Base-by-base conservation (phyloP, 805 yeast species). In the Metschnikowia koreensis region DNA sequence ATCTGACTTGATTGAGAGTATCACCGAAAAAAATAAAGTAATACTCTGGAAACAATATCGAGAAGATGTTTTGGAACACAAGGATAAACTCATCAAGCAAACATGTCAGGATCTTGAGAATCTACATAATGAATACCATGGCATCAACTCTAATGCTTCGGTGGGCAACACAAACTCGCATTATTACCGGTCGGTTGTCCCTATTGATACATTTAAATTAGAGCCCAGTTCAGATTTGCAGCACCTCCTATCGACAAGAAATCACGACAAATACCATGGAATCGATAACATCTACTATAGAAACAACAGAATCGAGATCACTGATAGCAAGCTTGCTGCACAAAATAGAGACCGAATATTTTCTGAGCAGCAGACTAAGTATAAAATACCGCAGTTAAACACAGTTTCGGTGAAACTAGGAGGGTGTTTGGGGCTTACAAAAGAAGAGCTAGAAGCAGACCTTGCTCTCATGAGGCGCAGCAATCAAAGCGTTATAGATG, bases 1-100 rank as follows among this genome's bases (percentile, higher is more conserved):
- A 53, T 54, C 57, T 1, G 48, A 58, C 4, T 54, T 74, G 45
- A 55, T 66, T 1, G 56, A 60, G 7, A 48, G 53, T 10, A 56
- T 58, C 33, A 49, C 62, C 8, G 57, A 60, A 22, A 64, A 65
- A 8, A 63, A 70, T 40, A 58, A 65, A 22, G 52, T 52, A 3
- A 64, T 69, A 3, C 51, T 70, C n/a, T 74, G 78, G 78, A 61
- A 69, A 40, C 69, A 65, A 43, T 73, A 65, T 57, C 59, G 63
- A 38, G 56, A 52, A 17, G 59, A 66, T 26, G 57, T 72, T 44
- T 42, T 61, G 15, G 55, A 59, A 7, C 53, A 60, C 28, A 69
- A 67, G 51, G 59, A 65, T 17, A 51, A 66, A 39, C 54, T 70
- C 33, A 58, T 69, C 12, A 49, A 59, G 34, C 56, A 66, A 28